Base-by-base conservation (phyloP, 75 land plant genomes). In the Pinus tabuliformis region DNA sequence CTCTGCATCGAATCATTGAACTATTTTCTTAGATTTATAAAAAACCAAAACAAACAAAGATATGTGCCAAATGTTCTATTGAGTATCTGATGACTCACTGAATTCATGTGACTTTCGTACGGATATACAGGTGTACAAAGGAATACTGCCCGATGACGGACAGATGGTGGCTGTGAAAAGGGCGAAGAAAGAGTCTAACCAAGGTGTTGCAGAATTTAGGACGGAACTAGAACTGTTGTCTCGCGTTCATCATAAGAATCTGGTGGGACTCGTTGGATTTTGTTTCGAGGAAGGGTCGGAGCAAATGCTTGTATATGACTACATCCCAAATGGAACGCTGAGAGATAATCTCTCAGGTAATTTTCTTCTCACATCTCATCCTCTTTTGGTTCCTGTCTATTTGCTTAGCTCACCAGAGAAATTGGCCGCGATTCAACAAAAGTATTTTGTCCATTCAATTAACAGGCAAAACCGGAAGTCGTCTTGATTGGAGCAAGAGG, bases 161-260 rank as follows among this genome's bases (percentile, higher is more conserved):
- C 83, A 92, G 68, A 22, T 84, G 28, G 83, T 95, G 17, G 98
- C 98, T 16, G 88, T 95, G 49, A 95, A 95, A 81, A 87, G 90
- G 76, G 95, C 98, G 5, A 86, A 89, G 59, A 81, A 79, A 64
- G 91, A 81, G 58, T 92, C 98, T 12, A 83, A 85, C 81, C 98
- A 95, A 77, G 98, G 98, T 68, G 89, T 84, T 39, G 42, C 5
- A 22, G 93, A 92, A 79, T 94, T 95, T 78, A 95, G 89, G 74
- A 95, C 83, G 57, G 98, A 95, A 78, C 87, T 95, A 56, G 98
- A 95, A 79, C 64, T 95, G 58, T 88, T 95, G 1, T 95, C 98
- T 15, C 79, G 98, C 16, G 95, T 95, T 39, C 98, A 95, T 76
- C 98, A 92, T 85, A 86, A 85, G 62, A 95, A 92, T 70, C 80